A percentile compares a stretch with the other conserved stretches of the same genome.
Conservation (phyloP, 148 eudicot species). For the Mesembryanthemum crystallinum region DNA sequence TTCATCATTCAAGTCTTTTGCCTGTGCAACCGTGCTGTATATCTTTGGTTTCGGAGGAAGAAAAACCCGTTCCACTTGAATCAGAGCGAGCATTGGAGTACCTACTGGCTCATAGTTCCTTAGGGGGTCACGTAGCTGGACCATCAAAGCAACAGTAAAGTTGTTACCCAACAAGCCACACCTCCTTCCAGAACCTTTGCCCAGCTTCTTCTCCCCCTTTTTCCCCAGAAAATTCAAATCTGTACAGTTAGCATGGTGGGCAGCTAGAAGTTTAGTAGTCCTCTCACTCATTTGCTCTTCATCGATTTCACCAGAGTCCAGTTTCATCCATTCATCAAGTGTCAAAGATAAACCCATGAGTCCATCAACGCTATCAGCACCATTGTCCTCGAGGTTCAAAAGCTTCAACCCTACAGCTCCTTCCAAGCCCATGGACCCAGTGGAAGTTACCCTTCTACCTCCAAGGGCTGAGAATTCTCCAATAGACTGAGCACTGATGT, state of each 20-base stretch:
- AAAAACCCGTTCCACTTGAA: constrained; percentile 72
- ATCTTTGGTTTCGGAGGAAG: constrained; percentile 85
- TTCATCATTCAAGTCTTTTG: constrained; percentile 39
- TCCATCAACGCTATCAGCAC: constrained; percentile 48
- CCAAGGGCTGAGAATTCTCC: constrained; percentile 58
- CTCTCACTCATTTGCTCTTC: constrained; percentile 44
- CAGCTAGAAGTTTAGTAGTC: constrained; percentile 47
- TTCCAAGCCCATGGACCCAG: constrained; percentile 61
- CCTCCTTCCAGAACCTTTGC: constrained; percentile 30
- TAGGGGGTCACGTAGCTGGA: constrained; percentile 64
- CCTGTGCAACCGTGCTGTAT: constrained; percentile 50
- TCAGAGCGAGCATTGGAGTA: constrained; percentile 53
- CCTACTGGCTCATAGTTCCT: constrained; percentile 63
- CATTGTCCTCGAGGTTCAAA: constrained; percentile 50
- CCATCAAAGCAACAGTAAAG: constrained; percentile 54
- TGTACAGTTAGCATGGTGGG: constrained; percentile 39
- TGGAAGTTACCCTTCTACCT: constrained; percentile 44
- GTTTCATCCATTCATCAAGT: constrained; percentile 59
- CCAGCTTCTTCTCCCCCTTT: constrained; percentile 29
- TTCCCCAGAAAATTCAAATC: constrained; percentile 29
- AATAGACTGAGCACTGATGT: constrained; percentile 50
- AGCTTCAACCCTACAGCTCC: constrained; percentile 92
- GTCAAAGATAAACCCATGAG: constrained; percentile 47
- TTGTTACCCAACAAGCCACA: constrained; percentile 49
- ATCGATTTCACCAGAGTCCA: constrained; percentile 50